These are phyloP conservation scores for Telfairia occidentalis DNA, from an alignment of 331 rosid genomes.

Conservation along the genomic window DNA sequence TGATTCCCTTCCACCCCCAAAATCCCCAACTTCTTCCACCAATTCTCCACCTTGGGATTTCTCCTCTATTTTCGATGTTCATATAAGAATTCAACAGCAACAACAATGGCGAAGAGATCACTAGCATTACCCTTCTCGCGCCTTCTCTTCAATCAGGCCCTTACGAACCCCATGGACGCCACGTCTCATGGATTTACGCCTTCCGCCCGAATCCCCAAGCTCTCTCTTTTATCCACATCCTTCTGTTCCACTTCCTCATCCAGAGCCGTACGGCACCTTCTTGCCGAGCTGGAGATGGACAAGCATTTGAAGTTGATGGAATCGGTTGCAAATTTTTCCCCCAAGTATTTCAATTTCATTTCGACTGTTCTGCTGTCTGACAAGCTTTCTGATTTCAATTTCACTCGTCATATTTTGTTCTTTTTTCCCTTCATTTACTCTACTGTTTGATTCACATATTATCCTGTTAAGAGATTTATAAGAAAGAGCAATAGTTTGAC, in stretches of 20 bases:
- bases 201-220: background rate
- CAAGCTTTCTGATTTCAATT: background rate
- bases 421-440: background rate
- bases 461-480: background rate
- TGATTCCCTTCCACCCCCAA: background rate
- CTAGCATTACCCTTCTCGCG: background rate
- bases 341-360: slow-evolving; percentile 1
- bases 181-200: background rate
- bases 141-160: background rate
- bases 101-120: background rate
- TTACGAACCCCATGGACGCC: background rate
- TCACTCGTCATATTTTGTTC: background rate
- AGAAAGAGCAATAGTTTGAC: background rate
- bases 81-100: background rate
- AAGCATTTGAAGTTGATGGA: background rate
- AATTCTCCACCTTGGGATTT: too few species aligned
- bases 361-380: background rate
- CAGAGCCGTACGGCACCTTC: background rate
- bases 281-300: background rate
- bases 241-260: slow-evolving; percentile 1
- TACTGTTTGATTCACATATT: background rate
- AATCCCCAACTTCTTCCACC: background rate
- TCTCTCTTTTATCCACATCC: background rate
- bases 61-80: background rate
- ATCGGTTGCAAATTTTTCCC: background rate